A percentile compares a stretch with the other conserved stretches of the same genome.
Conservation (phyloP, 148 eudicot genomes). For the Cornus kousa region DNA sequence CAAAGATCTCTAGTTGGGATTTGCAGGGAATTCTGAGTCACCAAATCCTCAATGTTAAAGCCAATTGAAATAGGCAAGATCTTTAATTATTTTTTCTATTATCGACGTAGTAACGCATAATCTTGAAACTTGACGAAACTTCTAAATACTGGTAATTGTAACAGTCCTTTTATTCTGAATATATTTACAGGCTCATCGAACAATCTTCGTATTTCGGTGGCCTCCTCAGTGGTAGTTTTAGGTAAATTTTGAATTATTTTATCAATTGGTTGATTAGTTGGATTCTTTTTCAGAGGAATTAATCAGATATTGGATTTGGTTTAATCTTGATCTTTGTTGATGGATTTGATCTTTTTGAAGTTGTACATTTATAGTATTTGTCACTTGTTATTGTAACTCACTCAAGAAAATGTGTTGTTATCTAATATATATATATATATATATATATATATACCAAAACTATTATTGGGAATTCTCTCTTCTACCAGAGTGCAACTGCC, state of each 20-base stretch:
- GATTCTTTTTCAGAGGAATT: background rate
- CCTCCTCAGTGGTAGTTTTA: slow-evolving; percentile 64
- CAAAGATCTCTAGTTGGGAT: slow-evolving; percentile 53
- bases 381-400: no score
- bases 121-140: no score
- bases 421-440: background rate
- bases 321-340: background rate
- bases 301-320: background rate
- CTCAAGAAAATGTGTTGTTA: background rate
- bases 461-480: no score
- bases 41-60: slow-evolving; percentile 42
- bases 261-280: background rate
- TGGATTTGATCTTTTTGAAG: background rate
- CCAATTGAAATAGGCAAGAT: slow-evolving; percentile 43
- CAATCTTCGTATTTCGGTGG: slow-evolving; percentile 68
- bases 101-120: no score
- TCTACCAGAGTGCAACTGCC: background rate
- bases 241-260: slow-evolving; percentile 33
- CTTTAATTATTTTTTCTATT: background rate
- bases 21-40: slow-evolving; percentile 43
- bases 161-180: background rate
- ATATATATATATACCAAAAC: no score
- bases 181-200: slow-evolving; percentile 49
- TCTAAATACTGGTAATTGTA: background rate
- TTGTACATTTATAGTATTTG: background rate